Evolutionary conservation across 1,139 yeast genomes (phyloP), one percentile per base, ranked within the genome.

Genomic region (Pichia sp.): DNA sequence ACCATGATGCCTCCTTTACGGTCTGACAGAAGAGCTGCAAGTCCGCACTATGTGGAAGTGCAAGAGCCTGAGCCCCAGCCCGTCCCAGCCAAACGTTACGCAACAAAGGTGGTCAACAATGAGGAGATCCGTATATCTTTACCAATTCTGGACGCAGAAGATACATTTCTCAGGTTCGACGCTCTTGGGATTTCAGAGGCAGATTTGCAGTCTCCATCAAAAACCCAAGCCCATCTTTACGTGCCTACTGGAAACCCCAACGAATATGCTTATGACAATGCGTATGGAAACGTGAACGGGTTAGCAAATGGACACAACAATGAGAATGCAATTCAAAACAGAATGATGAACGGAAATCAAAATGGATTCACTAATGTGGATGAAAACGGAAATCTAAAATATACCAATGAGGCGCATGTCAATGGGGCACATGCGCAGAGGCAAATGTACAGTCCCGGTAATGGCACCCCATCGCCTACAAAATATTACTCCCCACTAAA

Each of bases 1-100:
- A 30, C 20, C 7, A n/a, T 48, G 41, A 20, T 12, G n/a, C 41
- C 56, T 5, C 59, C 57, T 6, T 58, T 61, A 2, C 52, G 59
- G 2, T 52, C 57, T 49, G 47, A 29, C 2, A 51, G 31, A 16
- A 34, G 52, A 17, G 20, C 16, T 4, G 34, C 14, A 12, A 49
- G 47, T 24, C 36, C 36, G 14, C 41, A 14, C 9, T 17, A 38
- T 7, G 6, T 17, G 9, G 41, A 38, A 38, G 14, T 14, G 6
- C 41, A 38, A 38, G 41, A 38, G 41, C 41, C 41, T 7, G 29
- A 27, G 29, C 29, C 29, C 29, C 29, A 27, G 6, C 6, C 29
- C 9, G 17, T 38, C 7, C 41, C 41, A 14, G 16, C 41, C 4
- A 38, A 17, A n/a, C 41, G 41, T 38, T 38, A 38, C 16, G 34